Evolutionary conservation across 306 rosid species (phyloP), one percentile per base, ranked within the genome.

Genomic region (Aeschynomene evenia): DNA sequence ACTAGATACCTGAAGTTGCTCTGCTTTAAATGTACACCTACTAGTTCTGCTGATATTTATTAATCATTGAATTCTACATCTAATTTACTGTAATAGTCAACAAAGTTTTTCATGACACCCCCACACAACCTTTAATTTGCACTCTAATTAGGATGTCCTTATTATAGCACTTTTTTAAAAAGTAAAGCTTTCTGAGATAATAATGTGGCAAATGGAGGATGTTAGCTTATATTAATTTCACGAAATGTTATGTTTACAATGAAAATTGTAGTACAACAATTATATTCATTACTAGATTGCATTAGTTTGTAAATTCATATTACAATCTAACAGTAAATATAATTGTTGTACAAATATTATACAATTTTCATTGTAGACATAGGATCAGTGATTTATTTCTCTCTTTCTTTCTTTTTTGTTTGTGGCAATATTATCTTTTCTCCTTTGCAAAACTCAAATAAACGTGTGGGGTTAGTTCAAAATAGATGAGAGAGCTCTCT

Each of bases 391-490:
- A 16, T 1, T 24, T 34, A 65, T 43, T 42, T 52, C 19, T 42
- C 28, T 18, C 6, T 12, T 0, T 33, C 11, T 9, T 19, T 39
- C 9, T 10, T 4, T 4, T 16, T 70, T 54, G 45, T 28, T 24
- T 2, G n/a, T 64, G 15, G 49, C 22, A 63, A 19, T 46, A 23
- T n/a, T 56, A 26, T 46, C 46, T 42, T 70, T 18, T 71, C 10
- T 12, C 37, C 68, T 29, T 58, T 29, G 46, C 53, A 36, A 49
- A 77, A 23, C 24, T 9, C 13, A 63, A 54, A 63, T 53, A 77
- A 31, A 69, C 57, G 61, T 22, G 64, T 52, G 71, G 81, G 59
- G 71, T 39, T 40, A 4, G 65, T 68, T 22, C 65, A 68, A 51
- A n/a, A 59, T 51, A 3, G 16, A 61, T 61, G 66, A 76, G 29